Evolutionary conservation across 1,139 yeast genomes (phyloP).

Genomic region (Suhomyces terraborum): DNA sequence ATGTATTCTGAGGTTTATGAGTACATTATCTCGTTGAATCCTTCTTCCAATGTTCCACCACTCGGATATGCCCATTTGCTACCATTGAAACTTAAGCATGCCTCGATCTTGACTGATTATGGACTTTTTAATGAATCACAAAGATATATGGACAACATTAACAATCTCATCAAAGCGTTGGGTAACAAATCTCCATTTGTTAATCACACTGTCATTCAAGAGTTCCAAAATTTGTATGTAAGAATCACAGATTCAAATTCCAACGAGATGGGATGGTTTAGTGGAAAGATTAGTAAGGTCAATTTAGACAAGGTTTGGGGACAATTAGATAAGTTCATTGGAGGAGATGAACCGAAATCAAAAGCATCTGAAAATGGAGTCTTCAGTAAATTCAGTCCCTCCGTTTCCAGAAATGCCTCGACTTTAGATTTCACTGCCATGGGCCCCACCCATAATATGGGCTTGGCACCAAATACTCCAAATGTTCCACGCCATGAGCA

Average conservation of each 20-base stretch:
- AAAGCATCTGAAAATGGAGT: conserved; percentile 53
- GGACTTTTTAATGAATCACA: conserved; percentile 62
- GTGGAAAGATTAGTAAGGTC: conserved; percentile 67
- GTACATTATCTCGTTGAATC: conserved; percentile 39
- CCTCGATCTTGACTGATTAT: conserved; percentile 62
- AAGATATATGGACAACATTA: conserved; percentile 56
- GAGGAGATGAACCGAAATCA: conserved; percentile 69
- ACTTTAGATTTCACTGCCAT: conserved; percentile 42
- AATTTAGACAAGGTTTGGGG: conserved; percentile 87
- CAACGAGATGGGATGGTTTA: conserved; percentile 58
- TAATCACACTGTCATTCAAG: conserved; percentile 37
- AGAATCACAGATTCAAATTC: conserved; percentile 48
- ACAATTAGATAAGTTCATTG: conserved; percentile 84
- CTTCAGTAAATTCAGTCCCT: conserved; percentile 73
- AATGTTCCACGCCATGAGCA: not conserved
- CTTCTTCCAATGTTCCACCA: conserved; percentile 27
- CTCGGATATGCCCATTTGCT: conserved; percentile 56
- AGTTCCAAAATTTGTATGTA: conserved; percentile 43
- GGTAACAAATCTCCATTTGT: conserved; percentile 43
- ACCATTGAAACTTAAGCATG: conserved; percentile 60
- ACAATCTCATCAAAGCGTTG: conserved; percentile 42
- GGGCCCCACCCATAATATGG: conserved; percentile 3
- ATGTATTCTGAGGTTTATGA: conserved; percentile 76
- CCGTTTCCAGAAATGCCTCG: conserved; percentile 57
- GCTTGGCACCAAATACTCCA: not conserved